These are phyloP conservation scores for Hypholoma sublateritium DNA, from an alignment of 768 basidiomycete genomes.

Conservation along the genomic window DNA sequence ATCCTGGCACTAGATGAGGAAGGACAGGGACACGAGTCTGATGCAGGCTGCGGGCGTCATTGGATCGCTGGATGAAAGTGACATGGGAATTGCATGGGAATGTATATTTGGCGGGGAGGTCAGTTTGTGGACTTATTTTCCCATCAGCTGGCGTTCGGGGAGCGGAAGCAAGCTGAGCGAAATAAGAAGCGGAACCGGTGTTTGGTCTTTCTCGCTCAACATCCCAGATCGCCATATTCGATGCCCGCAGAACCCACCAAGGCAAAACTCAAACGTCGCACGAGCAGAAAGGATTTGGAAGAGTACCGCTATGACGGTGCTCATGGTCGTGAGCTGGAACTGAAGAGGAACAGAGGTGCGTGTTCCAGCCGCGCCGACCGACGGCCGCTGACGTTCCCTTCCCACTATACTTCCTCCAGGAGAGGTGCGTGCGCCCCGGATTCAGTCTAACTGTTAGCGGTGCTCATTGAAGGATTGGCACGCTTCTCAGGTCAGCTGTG, in stretches of 20 bases:
- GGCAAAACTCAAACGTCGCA: conserved; percentile 47
- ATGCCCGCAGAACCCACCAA: conserved; percentile 63
- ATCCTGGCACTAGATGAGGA: too few relatives aligned
- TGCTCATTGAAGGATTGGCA: conserved; percentile 8
- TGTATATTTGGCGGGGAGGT: neutral
- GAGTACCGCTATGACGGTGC: conserved; percentile 49
- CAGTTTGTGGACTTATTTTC: conserved; percentile 5
- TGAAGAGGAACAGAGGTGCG: conserved; percentile 67
- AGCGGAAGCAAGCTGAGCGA: conserved; percentile 8
- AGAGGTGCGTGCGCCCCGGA: conserved; percentile 20
- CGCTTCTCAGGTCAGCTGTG: conserved; percentile 61
- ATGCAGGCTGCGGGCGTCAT: too few relatives aligned
- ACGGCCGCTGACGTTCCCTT: conserved; percentile 11
- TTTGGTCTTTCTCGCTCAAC: conserved; percentile 3
- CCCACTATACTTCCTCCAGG: conserved; percentile 16
- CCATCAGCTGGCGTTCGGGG: conserved; percentile 1
- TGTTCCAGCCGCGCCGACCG: conserved; percentile 5
- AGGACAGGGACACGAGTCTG: too few relatives aligned
- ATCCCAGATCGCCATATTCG: neutral
- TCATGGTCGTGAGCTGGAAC: conserved; percentile 67
- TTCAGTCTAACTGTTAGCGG: neutral
- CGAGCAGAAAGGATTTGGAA: conserved; percentile 49
- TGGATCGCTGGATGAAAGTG: too few relatives aligned
- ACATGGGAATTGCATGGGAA: conserved; percentile 1
- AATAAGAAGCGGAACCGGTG: conserved; percentile 16